Evolutionary conservation across 2,329 filamentous ascomycete genomes (phyloP), one percentile per base, ranked within the genome.

Genomic region (Monosporascus cannonballus): DNA sequence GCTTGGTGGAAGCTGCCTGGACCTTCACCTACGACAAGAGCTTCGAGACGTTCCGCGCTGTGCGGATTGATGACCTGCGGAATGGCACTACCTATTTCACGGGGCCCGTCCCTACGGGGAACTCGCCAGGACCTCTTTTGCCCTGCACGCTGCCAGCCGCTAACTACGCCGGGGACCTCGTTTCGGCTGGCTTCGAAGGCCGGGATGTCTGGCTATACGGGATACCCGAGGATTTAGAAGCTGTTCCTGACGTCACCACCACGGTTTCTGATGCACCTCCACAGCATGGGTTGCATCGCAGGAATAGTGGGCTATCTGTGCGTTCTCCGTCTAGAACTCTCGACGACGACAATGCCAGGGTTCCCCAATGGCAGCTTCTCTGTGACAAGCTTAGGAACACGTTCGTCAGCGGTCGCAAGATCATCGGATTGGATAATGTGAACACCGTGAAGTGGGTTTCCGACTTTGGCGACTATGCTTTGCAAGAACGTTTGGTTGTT

Each of bases 21-120:
- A 81, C 88, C 0, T 87, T 93, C 60, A 86, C 87, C 1, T 93
- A 90, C 61, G 88, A 93, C 64, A 76, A 83, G 56, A 84, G 84
- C 56, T 86, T 90, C 53, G 86, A 89, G 67, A 89, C 86, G 0
- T 93, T 93, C 67, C 81, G 87, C 54, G 86, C 88, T 22, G 86
- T 92, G 25, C 81, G 86, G 42, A 83, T 89, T 50, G 87, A 89
- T 62, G 86, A 91, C 60, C 72, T 89, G 17, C 79, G 85, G 47
- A 89, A 89, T 58, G 88, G 88, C 39, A 88, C 87, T 8, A 89
- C 86, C 1, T 91, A 91, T 66, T 92, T 93, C 63, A 86, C 86
- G 3, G 88, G 86, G 0, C 89, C 89, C 1, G 70, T 78, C 11
- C 80, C 83, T 4, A 74, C 73, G 34, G 64, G 74, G 6, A 62